Conservation (phyloP, 179 eudicot species). For the Carnegiea gigantea region DNA sequence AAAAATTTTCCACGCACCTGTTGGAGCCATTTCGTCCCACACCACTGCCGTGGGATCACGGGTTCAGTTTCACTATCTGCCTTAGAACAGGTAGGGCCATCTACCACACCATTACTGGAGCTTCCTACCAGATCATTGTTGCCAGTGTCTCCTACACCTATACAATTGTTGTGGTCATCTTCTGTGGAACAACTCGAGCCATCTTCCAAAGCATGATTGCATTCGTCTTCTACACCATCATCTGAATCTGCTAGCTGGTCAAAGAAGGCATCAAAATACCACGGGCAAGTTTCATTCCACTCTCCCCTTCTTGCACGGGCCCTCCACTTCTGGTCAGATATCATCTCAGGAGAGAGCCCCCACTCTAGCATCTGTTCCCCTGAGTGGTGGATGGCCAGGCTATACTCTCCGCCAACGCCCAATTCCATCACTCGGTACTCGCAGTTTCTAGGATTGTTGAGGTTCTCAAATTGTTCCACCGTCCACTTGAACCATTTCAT, state of each 20-base stretch:
- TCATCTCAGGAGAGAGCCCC: constrained; percentile 65
- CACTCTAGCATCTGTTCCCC: constrained; percentile 52
- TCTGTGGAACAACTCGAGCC: not conserved
- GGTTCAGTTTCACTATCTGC: not conserved
- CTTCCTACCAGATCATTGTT: constrained; percentile 11
- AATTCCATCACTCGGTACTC: constrained; percentile 57
- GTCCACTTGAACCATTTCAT: constrained; percentile 80
- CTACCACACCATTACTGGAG: constrained; percentile 11
- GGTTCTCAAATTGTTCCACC: constrained; percentile 57
- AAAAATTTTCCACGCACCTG: not conserved
- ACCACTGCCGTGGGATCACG: not conserved
- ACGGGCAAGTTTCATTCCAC: constrained; percentile 58
- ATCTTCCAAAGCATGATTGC: constrained; percentile 16
- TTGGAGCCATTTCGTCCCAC: not conserved
- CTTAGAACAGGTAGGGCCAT: not conserved
- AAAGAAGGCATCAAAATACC: constrained; percentile 62
- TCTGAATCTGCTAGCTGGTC: constrained; percentile 46
- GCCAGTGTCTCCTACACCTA: constrained; percentile 5
- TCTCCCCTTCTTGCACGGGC: constrained; percentile 45
- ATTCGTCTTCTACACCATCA: constrained; percentile 26
- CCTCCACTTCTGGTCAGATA: constrained; percentile 59
- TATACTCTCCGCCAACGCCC: constrained; percentile 66
- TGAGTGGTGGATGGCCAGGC: constrained; percentile 55
- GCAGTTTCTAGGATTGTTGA: constrained; percentile 48
- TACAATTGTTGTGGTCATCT: not conserved